Base-by-base conservation (phyloP, 2,329 filamentous ascomycete species). In the Chaetomium olivaceum region DNA sequence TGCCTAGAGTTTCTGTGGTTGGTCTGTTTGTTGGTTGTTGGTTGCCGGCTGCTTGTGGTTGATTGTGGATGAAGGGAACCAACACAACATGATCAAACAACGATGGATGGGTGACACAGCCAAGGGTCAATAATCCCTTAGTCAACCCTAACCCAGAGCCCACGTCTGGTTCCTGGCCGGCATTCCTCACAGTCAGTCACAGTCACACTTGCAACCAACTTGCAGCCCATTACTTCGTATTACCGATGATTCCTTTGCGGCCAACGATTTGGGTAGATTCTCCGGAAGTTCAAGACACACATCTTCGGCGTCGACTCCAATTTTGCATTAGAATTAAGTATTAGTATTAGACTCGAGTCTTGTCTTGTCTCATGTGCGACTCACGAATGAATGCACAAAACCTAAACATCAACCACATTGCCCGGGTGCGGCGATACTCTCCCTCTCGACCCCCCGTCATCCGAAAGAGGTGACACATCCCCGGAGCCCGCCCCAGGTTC, bases 401-500 rank as follows among this genome's bases (percentile, higher is more conserved):
- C n/a, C 51, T 61, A 65, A 25, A 65, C 31, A 58, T 48, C 54
- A 33, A 65, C 58, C 43, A 7, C 31, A 16, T 48, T 58, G 11
- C 63, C 63, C 16, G 63, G 63, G 31, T 62, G 63, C n/a, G 63
- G 63, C 51, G 63, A 58, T 46, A n/a, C 21, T n/a, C 23, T 19
- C n/a, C 58, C 43, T 3, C 52, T 51, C 21, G 16, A 21, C 19
- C n/a, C 23, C 19, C 36, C 46, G 6, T 31, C 33, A 1, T 16
- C 16, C 33, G 62, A 63, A 3, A 58, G 4, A 8, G 55, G 46
- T 33, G 61, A 63, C 9, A 63, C 61, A 29, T 43, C 43, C 16
- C 46, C 46, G 1, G 19, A 4, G 19, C 52, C 43, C 16, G 29
- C 21, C 43, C 27, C 36, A 7, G 46, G 7, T 25, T 12, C 9